These are phyloP conservation scores for Fraxinus dipetala DNA, from an alignment of 305 asterid genomes.

Conservation along the genomic window DNA sequence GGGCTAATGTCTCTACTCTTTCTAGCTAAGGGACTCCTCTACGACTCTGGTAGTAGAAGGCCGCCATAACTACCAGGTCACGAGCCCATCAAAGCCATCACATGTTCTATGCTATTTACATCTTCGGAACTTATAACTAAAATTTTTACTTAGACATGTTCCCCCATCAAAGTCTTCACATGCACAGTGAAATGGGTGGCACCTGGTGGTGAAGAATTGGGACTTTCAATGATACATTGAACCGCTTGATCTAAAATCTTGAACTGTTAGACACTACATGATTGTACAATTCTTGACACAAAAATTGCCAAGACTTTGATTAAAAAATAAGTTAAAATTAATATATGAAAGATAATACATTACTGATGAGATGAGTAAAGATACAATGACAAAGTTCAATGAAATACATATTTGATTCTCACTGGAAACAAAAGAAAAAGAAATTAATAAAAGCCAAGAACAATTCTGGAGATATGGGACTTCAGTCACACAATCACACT, in stretches of 20 bases:
- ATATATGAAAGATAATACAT: not conserved
- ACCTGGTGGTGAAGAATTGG: not conserved
- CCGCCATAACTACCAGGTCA: not conserved
- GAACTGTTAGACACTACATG: not conserved
- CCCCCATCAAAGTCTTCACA: not conserved
- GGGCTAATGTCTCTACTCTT: not conserved
- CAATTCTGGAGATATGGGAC: not conserved
- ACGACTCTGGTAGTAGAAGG: not conserved
- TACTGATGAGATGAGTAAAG: not conserved
- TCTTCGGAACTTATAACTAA: not conserved
- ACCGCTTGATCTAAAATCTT: not conserved
- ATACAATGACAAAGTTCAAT: not conserved
- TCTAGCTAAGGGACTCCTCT: not conserved
- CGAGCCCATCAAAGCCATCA: no score
- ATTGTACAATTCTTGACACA: not conserved
- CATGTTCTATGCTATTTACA: no score
- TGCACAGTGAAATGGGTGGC: not conserved
- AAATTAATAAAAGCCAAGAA: not conserved
- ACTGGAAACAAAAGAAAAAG: not conserved
- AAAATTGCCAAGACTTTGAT: not conserved
- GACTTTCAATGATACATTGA: not conserved
- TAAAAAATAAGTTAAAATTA: not conserved
- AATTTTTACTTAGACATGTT: not conserved
- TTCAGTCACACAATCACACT: not conserved
- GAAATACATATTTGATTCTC: not conserved